These are phyloP conservation scores for Zychaea mexicana DNA, from an alignment of 371 early-diverging fungal genomes.

Conservation along the genomic window DNA sequence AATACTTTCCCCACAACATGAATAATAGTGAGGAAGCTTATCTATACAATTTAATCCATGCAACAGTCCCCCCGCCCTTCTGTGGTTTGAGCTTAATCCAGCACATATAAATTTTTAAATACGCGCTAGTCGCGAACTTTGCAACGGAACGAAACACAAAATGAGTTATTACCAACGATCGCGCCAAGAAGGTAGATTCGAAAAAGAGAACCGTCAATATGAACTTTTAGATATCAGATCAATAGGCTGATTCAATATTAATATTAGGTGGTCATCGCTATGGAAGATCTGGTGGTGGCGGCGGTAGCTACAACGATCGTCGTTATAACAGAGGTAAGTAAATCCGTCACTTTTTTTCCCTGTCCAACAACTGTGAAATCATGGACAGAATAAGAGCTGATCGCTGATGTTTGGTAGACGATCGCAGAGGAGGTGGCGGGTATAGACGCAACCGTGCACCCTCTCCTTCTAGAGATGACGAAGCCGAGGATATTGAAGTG, in stretches of 20 bases:
- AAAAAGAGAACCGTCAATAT: neutral
- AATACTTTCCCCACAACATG: too few species aligned
- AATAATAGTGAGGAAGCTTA: too few species aligned
- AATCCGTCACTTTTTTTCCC: neutral
- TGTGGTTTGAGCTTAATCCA: too few species aligned
- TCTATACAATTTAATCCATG: too few species aligned
- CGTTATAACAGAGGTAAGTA: neutral
- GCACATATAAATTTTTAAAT: neutral
- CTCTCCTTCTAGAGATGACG: constrained; percentile 46
- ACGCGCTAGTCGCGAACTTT: neutral
- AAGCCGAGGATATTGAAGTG: constrained; percentile 67
- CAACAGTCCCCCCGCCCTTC: too few species aligned
- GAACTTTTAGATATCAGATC: too few species aligned
- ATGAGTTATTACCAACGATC: constrained; percentile 24
- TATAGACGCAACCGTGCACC: constrained; percentile 25
- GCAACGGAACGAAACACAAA: neutral
- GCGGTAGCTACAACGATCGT: constrained; percentile 1
- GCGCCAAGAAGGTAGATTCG: constrained; percentile 31
- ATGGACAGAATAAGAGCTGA: neutral
- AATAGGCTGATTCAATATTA: too few species aligned
- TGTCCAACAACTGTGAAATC: too few species aligned
- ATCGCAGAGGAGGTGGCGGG: constrained; percentile 24
- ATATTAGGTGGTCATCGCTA: neutral
- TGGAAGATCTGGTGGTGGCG: constrained; percentile 21
- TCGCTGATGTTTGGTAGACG: constrained; percentile 17